Conservation (phyloP, 257 asterid species). For the Forsythia suspensa region DNA sequence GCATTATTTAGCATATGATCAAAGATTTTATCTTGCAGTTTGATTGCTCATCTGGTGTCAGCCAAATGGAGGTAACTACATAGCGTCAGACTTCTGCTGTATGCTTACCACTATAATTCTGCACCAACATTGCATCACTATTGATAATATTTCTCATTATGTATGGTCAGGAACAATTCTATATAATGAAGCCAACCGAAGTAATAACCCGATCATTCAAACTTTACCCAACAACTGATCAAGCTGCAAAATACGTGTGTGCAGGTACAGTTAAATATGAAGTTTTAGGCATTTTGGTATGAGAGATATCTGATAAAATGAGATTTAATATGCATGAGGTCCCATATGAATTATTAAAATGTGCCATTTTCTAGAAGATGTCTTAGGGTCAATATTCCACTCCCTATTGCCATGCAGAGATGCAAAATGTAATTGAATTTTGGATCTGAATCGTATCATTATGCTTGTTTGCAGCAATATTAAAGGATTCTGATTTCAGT, state of each 20-base stretch:
- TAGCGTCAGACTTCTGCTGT: neutral
- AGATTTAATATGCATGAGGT: neutral
- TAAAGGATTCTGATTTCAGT: conserved; percentile 84
- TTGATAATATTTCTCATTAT: conserved; percentile 14
- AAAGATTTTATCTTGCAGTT: conserved; percentile 58
- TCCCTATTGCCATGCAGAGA: neutral
- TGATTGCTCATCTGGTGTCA: conserved; percentile 87
- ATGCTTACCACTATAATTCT: conserved; percentile 10
- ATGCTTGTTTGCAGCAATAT: conserved; percentile 65
- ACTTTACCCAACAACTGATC: conserved; percentile 86
- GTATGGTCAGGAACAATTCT: conserved; percentile 76
- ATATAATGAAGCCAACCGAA: conserved; percentile 91
- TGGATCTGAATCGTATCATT: conserved; percentile 14
- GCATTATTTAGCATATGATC: neutral
- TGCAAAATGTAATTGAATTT: neutral
- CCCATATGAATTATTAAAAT: neutral
- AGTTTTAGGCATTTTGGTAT: neutral
- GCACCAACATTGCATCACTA: neutral
- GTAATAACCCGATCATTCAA: conserved; percentile 71
- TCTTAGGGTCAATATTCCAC: neutral
- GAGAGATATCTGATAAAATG: neutral
- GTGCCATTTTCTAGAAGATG: neutral
- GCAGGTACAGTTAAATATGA: conserved; percentile 46
- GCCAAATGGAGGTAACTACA: conserved; percentile 84
- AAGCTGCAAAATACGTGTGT: conserved; percentile 87